phyloP scores from a whole-genome alignment of 805 yeast species.

The Sugiyamaella boreocaroliniensis region DNA sequence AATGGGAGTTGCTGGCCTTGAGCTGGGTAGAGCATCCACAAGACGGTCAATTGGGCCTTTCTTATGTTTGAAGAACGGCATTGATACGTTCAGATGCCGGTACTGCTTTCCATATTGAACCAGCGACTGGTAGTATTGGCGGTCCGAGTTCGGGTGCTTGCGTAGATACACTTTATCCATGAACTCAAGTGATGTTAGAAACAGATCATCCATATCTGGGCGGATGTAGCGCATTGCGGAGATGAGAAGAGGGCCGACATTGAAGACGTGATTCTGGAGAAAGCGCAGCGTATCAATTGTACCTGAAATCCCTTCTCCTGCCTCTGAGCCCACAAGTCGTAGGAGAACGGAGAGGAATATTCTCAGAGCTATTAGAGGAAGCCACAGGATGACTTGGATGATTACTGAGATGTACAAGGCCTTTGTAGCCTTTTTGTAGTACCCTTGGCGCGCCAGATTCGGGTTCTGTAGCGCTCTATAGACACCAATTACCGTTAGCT shows the following conservation, averaged over 20 bases:
- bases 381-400: conserved; percentile 33
- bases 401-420: conserved; percentile 36
- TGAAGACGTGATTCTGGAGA: conserved; percentile 35
- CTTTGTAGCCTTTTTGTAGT: conserved; percentile 33
- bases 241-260: conserved; percentile 37
- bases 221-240: conserved; percentile 34
- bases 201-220: conserved; percentile 37
- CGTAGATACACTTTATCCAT: conserved; percentile 34
- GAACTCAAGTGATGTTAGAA: conserved; percentile 34
- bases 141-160: conserved; percentile 36
- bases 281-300: conserved; percentile 23
- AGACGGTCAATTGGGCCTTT: background rate
- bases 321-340: conserved; percentile 14
- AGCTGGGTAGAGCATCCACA: background rate
- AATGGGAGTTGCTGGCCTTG: background rate
- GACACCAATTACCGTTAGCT: conserved; percentile 45
- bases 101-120: conserved; percentile 6
- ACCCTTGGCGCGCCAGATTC: conserved; percentile 31
- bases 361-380: conserved; percentile 24
- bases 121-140: conserved; percentile 21
- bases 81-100: background rate
- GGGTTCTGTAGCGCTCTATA: conserved; percentile 44
- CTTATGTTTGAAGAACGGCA: background rate
- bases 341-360: conserved; percentile 22
- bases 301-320: conserved; percentile 13